These are phyloP conservation scores for Oryza coarctata DNA, from an alignment of 176 grass and related monocot genomes.

Conservation along the genomic window DNA sequence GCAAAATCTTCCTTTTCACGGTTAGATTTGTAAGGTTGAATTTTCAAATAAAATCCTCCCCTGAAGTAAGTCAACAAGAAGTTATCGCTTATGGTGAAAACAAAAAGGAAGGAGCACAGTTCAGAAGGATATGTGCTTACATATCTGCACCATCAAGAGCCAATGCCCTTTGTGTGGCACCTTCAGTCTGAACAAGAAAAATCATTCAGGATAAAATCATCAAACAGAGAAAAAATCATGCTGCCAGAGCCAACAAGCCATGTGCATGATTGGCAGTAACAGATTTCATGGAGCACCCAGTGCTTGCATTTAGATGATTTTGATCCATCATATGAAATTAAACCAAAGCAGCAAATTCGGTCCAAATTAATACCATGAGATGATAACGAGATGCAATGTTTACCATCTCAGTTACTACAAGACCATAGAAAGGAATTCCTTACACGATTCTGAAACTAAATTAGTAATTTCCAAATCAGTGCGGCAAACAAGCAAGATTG, in stretches of 20 bases:
- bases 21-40: slow-evolving; percentile 72
- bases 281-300: slow-evolving; percentile 10
- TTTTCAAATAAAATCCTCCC: slow-evolving; percentile 93
- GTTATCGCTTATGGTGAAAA: slow-evolving; percentile 20
- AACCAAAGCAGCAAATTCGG: slow-evolving; percentile 3
- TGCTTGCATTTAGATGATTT: not conserved
- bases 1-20: slow-evolving; percentile 66
- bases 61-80: slow-evolving; percentile 42
- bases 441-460: not conserved
- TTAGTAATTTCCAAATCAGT: not conserved
- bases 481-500: not conserved
- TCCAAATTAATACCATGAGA: not conserved
- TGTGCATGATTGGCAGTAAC: not conserved
- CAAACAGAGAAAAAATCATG: too few relatives aligned
- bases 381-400: not conserved
- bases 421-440: not conserved
- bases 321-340: not conserved
- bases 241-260: not conserved
- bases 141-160: slow-evolving; percentile 93
- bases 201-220: slow-evolving; percentile 6
- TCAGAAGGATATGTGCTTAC: slow-evolving; percentile 39
- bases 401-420: not conserved
- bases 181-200: slow-evolving; percentile 68
- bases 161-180: slow-evolving; percentile 68
- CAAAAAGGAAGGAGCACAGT: not conserved